Conservation (phyloP, 495 filamentous ascomycete genomes). For the Neurospora sp. region DNA sequence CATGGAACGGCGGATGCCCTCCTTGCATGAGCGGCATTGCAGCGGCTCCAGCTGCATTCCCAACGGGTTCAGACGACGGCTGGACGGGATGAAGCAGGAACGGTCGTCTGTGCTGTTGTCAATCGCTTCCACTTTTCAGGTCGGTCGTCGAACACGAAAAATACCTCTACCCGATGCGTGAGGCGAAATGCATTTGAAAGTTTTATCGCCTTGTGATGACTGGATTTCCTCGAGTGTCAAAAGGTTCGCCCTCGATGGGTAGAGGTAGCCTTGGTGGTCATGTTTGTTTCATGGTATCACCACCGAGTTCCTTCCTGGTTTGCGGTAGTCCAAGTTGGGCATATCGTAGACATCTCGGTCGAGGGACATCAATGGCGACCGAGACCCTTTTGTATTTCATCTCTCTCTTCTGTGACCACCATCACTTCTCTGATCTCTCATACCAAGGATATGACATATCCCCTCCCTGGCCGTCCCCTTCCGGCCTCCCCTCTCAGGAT, state of each 20-base stretch:
- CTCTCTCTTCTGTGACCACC: not conserved
- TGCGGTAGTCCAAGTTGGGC: too few relatives aligned
- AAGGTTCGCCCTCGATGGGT: too few relatives aligned
- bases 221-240: too few relatives aligned
- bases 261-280: too few relatives aligned
- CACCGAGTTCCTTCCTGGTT: too few relatives aligned
- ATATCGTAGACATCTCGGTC: not conserved
- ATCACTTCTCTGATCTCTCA: not conserved
- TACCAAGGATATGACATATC: not conserved
- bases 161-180: too few relatives aligned
- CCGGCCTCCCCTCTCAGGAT: not conserved
- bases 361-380: not conserved
- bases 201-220: too few relatives aligned
- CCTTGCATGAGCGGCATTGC: too few relatives aligned
- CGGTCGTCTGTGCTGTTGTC: not conserved
- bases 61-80: too few relatives aligned
- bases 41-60: not conserved
- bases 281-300: too few relatives aligned
- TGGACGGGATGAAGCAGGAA: not conserved
- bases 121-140: not conserved
- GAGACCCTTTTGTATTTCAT: not conserved
- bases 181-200: too few relatives aligned
- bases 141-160: not conserved
- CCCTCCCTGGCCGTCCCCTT: not conserved
- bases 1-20: too few relatives aligned